A percentile compares a stretch with the other conserved stretches of the same genome.
These are phyloP conservation scores for Spathaspora sp. DNA, from an alignment of 805 yeast species.

Conservation along the genomic window DNA sequence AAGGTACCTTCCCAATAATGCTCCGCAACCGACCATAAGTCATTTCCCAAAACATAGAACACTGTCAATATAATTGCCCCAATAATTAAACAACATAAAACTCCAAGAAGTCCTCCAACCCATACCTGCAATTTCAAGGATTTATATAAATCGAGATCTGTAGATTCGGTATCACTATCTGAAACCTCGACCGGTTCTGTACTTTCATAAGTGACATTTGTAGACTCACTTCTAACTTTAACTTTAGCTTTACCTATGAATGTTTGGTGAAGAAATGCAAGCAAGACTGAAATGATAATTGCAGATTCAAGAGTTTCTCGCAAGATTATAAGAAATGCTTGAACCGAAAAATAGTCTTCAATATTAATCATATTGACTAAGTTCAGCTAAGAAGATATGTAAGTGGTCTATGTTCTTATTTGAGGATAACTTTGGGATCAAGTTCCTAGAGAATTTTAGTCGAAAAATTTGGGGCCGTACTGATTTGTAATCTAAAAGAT, in stretches of 20 bases:
- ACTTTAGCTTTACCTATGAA: constrained; percentile 11
- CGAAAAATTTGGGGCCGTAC: background rate
- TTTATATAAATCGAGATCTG: constrained; percentile 4
- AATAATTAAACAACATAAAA: constrained; percentile 34
- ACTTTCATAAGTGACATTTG: constrained; percentile 1
- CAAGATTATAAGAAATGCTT: constrained; percentile 68
- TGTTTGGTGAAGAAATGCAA: constrained; percentile 68
- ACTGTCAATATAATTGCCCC: constrained; percentile 37
- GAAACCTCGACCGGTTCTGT: constrained; percentile 1
- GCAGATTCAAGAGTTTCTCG: constrained; percentile 76
- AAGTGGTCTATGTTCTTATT: too few relatives aligned
- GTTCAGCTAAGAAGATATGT: too few relatives aligned
- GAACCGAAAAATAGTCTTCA: constrained; percentile 57
- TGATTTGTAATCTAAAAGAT: background rate
- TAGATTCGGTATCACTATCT: background rate
- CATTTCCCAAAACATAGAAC: constrained; percentile 40
- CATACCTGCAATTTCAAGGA: constrained; percentile 38
- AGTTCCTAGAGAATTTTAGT: background rate
- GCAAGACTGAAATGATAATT: constrained; percentile 67
- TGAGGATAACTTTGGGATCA: background rate
- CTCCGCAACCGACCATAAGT: constrained; percentile 43
- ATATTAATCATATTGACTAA: constrained; percentile 5
- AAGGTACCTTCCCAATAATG: constrained; percentile 48
- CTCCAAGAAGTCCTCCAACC: constrained; percentile 41
- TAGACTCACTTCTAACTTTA: background rate